Conservation (phyloP, 2,329 filamentous ascomycete species). For the Ceratocystis variospora region DNA sequence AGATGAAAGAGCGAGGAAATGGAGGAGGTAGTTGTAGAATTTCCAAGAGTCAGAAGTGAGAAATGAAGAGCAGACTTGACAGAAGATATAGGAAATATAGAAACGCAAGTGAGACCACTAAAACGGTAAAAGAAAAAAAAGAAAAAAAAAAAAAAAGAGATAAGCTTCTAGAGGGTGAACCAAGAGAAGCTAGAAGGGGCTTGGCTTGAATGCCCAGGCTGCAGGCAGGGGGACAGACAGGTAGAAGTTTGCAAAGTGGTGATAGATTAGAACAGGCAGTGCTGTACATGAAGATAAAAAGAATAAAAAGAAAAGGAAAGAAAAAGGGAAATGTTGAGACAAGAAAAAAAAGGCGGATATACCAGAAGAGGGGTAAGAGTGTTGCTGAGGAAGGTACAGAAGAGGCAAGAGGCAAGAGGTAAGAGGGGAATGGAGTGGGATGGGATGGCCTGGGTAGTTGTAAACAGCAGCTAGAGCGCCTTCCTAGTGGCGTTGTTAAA, state of each 20-base stretch:
- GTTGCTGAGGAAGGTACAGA: slow-evolving; percentile 1
- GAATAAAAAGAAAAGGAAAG: slow-evolving; percentile 8
- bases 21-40: neutral
- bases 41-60: neutral
- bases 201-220: neutral
- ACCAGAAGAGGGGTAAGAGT: slow-evolving; percentile 1
- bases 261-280: slow-evolving; percentile 1
- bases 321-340: slow-evolving; percentile 4
- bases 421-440: neutral
- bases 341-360: neutral
- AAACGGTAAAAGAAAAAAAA: neutral
- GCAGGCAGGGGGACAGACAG: neutral
- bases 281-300: slow-evolving; percentile 3
- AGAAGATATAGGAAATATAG: slow-evolving; percentile 10
- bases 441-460: neutral
- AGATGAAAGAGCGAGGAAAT: neutral
- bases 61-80: neutral
- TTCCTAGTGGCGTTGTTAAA: neutral
- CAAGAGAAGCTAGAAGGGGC: neutral
- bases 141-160: slow-evolving; percentile 5
- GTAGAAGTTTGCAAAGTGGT: neutral
- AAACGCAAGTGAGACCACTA: neutral
- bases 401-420: slow-evolving; percentile 1
- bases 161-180: neutral
- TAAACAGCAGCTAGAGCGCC: neutral